Evolutionary conservation across 1,139 yeast species (phyloP).

Genomic region (Saccharomyces uvarum): DNA sequence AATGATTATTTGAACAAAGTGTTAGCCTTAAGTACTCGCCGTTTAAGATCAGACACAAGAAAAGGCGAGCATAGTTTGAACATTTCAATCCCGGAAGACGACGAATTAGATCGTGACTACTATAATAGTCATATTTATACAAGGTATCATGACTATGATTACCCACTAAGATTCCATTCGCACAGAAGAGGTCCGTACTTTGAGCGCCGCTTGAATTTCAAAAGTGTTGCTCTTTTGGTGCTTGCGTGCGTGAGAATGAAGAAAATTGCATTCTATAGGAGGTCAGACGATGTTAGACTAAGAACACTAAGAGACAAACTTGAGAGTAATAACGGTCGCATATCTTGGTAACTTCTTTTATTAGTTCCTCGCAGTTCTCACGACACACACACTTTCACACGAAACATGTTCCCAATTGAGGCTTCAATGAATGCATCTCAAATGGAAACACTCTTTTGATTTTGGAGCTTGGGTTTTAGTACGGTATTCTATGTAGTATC

Average conservation of each 20-base stretch:
- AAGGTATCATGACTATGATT: constrained; percentile 3
- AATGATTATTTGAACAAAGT: constrained; percentile 30
- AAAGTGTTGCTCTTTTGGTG: constrained; percentile 26
- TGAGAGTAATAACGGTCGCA: constrained; percentile 19
- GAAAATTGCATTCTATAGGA: constrained; percentile 18
- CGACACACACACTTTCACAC: background rate
- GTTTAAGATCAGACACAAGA: constrained; percentile 24
- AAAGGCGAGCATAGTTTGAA: constrained; percentile 24
- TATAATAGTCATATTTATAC: background rate
- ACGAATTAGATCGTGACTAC: background rate
- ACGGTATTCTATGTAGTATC: background rate
- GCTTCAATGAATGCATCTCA: background rate
- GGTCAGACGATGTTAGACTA: constrained; percentile 25
- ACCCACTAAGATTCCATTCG: background rate
- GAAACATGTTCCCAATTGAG: background rate
- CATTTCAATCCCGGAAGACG: constrained; percentile 3
- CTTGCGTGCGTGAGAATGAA: constrained; percentile 27
- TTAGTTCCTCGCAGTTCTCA: constrained; percentile 1
- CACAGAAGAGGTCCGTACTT: constrained; percentile 2
- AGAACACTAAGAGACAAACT: constrained; percentile 26
- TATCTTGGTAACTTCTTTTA: constrained; percentile 20
- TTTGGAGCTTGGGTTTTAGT: background rate
- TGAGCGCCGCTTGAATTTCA: constrained; percentile 12
- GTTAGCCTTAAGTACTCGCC: constrained; percentile 27
- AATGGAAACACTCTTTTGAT: background rate